phyloP scores from a whole-genome alignment of 495 filamentous ascomycete species.

The Daldinia grandis region DNA sequence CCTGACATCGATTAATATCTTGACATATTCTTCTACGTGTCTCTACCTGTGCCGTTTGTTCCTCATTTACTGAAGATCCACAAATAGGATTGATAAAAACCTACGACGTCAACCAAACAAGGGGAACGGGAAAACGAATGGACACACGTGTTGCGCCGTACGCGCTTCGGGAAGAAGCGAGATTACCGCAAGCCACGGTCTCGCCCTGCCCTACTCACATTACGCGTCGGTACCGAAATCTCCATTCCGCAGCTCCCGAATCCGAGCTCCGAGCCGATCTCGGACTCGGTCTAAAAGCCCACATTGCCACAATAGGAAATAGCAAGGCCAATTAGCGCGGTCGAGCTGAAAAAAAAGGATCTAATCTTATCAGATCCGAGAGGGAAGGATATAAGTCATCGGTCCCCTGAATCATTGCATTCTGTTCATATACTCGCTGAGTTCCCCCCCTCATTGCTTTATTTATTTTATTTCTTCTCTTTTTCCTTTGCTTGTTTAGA shows the following conservation, averaged over 20 bases:
- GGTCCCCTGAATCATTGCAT: neutral
- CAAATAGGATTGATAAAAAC: neutral
- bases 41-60: neutral
- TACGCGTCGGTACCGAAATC: constrained; percentile 7
- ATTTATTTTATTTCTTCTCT: neutral
- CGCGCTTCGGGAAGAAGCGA: neutral
- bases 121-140: neutral
- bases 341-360: constrained; percentile 9
- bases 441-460: neutral
- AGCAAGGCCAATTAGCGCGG: neutral
- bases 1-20: neutral
- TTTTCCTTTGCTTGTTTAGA: neutral
- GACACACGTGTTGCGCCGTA: neutral
- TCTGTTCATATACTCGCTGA: neutral
- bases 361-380: constrained; percentile 49
- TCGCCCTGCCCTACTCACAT: neutral
- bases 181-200: neutral
- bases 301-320: constrained; percentile 6
- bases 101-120: neutral
- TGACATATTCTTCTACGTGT: neutral
- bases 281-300: constrained; percentile 26
- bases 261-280: constrained; percentile 40
- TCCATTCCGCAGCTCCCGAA: constrained; percentile 22
- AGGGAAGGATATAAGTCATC: constrained; percentile 5
- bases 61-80: neutral